Evolutionary conservation across 306 rosid species (phyloP).

Genomic region (Fragaria vesca): DNA sequence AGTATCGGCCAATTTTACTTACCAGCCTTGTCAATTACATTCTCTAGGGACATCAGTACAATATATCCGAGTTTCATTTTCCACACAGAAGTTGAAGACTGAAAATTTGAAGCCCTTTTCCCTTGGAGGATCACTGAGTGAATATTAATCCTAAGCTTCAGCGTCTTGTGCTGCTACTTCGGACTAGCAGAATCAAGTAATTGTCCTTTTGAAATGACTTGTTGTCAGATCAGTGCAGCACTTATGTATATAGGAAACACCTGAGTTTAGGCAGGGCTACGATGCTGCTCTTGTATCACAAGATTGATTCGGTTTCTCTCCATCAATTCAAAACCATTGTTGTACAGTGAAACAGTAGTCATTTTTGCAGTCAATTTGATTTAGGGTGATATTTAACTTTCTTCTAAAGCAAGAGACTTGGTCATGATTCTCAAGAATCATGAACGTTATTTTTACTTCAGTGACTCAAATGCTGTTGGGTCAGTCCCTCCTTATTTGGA

Average conservation of each 20-base stretch:
- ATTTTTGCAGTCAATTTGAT: not conserved
- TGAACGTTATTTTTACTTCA: too few species aligned
- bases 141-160: not conserved
- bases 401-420: too few species aligned
- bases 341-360: not conserved
- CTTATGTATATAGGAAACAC: not conserved
- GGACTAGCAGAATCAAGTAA: not conserved
- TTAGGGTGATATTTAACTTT: not conserved
- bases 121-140: not conserved
- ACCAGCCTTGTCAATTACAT: constrained; percentile 16
- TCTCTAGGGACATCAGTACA: constrained; percentile 53
- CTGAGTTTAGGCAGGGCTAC: not conserved
- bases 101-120: constrained; percentile 11
- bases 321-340: not conserved
- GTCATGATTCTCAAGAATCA: too few species aligned
- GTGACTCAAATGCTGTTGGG: too few species aligned
- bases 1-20: not conserved
- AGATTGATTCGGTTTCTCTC: not conserved
- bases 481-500: too few species aligned
- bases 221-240: not conserved
- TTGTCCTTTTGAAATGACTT: not conserved
- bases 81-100: constrained; percentile 44
- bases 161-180: not conserved
- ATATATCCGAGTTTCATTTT: constrained; percentile 59
- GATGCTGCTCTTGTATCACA: not conserved